Evolutionary conservation across 345 rosid species (phyloP).

Genomic region (Aegle marmelos): DNA sequence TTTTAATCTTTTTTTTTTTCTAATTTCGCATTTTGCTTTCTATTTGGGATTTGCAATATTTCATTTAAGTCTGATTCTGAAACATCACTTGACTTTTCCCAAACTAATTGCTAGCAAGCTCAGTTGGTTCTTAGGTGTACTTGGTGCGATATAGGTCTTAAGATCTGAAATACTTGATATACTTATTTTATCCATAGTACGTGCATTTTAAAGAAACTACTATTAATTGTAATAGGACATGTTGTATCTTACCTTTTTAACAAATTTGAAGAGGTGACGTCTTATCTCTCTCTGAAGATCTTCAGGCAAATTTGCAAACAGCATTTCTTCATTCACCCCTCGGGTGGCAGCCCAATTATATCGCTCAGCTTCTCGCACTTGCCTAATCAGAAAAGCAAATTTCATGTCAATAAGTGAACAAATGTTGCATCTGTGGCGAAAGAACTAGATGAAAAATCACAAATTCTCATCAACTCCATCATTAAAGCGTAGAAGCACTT

Average conservation of each 20-base stretch:
- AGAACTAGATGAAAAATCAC: not conserved
- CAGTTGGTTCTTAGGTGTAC: not conserved
- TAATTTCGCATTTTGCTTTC: not conserved
- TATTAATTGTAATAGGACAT: not conserved
- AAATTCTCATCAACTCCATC: not conserved
- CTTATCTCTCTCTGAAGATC: conserved; percentile 88
- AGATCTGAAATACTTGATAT: not conserved
- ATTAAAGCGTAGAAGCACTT: not conserved
- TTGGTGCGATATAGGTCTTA: not conserved
- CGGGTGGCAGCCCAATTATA: conserved; percentile 87
- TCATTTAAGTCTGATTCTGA: not conserved
- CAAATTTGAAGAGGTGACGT: conserved; percentile 78
- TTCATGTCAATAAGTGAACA: not conserved
- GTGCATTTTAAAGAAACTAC: not conserved
- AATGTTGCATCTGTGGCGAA: not conserved
- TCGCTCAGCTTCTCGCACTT: conserved; percentile 77
- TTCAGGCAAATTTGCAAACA: conserved; percentile 77
- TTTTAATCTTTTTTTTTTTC: too few species aligned
- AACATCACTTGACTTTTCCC: not conserved
- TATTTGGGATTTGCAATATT: not conserved
- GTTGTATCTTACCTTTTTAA: conserved; percentile 55
- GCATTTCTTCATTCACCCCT: conserved; percentile 77
- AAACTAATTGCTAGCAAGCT: not conserved
- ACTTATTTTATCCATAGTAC: conserved; percentile 3
- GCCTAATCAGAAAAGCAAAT: conserved; percentile 40